Evolutionary conservation across 2,329 filamentous ascomycete genomes (phyloP).

Genomic region (Colletotrichum gigasporum): DNA sequence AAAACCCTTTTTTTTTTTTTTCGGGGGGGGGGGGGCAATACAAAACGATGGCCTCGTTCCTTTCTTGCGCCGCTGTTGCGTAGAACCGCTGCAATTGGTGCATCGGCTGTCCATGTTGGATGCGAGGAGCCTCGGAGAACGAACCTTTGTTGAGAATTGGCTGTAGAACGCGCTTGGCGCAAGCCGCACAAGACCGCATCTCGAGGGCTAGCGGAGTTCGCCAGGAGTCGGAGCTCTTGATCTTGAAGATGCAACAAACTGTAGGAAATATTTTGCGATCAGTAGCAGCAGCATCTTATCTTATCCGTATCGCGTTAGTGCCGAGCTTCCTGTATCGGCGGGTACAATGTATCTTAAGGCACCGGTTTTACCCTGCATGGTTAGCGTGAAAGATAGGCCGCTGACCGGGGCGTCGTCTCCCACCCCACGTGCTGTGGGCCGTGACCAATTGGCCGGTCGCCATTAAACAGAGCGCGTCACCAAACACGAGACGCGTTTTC

Average conservation of each 20-base stretch:
- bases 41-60: too few relatives aligned
- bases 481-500: constrained; percentile 28
- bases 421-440: background rate
- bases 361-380: background rate
- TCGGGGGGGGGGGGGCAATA: too few relatives aligned
- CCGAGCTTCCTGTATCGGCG: too few relatives aligned
- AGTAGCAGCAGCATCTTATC: background rate
- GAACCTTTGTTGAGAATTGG: background rate
- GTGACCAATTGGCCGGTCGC: constrained; percentile 9
- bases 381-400: background rate
- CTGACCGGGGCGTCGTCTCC: background rate
- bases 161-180: constrained; percentile 2
- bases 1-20: too few relatives aligned
- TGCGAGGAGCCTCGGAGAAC: background rate
- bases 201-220: background rate
- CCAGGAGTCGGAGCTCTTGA: background rate
- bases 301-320: too few relatives aligned
- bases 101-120: background rate
- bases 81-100: background rate
- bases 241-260: background rate
- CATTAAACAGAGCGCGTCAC: constrained; percentile 31
- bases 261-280: background rate
- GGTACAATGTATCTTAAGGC: background rate
- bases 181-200: background rate
- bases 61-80: background rate